Evolutionary conservation across 768 basidiomycete genomes (phyloP).

Genomic region (Thelephora ganbajun): DNA sequence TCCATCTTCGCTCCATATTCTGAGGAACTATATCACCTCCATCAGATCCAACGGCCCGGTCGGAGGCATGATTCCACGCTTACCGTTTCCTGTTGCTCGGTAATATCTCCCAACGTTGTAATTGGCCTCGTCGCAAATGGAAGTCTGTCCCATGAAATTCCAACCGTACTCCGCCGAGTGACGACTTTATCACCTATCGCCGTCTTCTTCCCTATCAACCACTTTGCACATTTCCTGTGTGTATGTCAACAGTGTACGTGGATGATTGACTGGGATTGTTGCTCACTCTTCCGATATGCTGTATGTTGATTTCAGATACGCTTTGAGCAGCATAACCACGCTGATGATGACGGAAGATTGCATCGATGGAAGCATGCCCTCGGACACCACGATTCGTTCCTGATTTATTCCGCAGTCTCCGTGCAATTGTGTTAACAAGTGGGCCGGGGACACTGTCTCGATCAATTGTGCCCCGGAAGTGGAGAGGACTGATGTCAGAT

Average conservation of each 20-base stretch:
- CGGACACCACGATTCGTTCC: neutral
- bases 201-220: slow-evolving; percentile 78
- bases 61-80: slow-evolving; percentile 12
- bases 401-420: slow-evolving; percentile 8
- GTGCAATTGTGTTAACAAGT: slow-evolving; percentile 51
- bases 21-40: slow-evolving; percentile 39
- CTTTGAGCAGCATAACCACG: slow-evolving; percentile 81
- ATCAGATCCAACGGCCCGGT: slow-evolving; percentile 5
- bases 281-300: slow-evolving; percentile 84
- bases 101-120: slow-evolving; percentile 45
- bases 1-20: slow-evolving; percentile 76
- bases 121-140: slow-evolving; percentile 52
- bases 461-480: slow-evolving; percentile 74
- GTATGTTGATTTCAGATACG: slow-evolving; percentile 73
- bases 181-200: slow-evolving; percentile 78
- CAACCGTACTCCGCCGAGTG: slow-evolving; percentile 41
- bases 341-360: slow-evolving; percentile 51
- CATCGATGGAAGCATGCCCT: neutral
- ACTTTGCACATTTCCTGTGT: slow-evolving; percentile 81
- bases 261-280: slow-evolving; percentile 1
- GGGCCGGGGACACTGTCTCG: slow-evolving; percentile 56
- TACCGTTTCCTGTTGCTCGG: slow-evolving; percentile 51
- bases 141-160: slow-evolving; percentile 61
- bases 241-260: slow-evolving; percentile 1
- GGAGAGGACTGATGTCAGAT: slow-evolving; percentile 61